Conservation (phyloP, 73 alveolate genomes). For the Tetrahymena borealis region DNA sequence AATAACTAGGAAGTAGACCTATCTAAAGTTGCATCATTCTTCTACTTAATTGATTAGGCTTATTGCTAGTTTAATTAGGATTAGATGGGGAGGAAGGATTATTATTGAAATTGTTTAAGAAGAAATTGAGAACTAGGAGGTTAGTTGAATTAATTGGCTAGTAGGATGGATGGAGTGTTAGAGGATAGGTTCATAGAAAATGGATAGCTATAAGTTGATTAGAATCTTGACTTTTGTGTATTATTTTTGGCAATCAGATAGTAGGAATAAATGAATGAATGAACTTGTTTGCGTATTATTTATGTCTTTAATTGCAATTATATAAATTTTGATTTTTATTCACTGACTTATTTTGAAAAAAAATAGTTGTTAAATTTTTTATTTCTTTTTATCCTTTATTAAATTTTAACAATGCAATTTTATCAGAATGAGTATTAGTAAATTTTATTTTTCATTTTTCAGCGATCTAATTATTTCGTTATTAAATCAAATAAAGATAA, state of each 20-base stretch:
- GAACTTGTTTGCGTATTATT: not conserved
- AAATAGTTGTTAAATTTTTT: not conserved
- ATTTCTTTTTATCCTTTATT: not conserved
- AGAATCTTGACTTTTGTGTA: too few species aligned
- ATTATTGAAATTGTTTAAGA: not conserved
- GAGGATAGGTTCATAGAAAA: too few species aligned
- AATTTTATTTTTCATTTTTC: not conserved
- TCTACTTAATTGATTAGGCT: not conserved
- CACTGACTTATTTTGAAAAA: constrained; percentile 1
- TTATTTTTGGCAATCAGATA: too few species aligned
- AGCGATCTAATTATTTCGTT: not conserved
- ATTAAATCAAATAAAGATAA: too few species aligned
- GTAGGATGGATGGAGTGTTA: too few species aligned
- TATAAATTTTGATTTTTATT: not conserved
- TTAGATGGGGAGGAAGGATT: not conserved
- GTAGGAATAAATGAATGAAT: not conserved
- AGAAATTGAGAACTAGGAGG: not conserved
- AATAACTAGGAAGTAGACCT: not conserved
- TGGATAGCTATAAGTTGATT: too few species aligned
- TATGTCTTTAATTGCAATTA: not conserved
- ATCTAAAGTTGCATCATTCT: not conserved
- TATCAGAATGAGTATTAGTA: not conserved
- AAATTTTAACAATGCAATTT: not conserved
- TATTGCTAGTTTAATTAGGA: not conserved
- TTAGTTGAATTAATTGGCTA: too few species aligned